phyloP scores from a whole-genome alignment of 345 rosid species.

The Citrus maxima region DNA sequence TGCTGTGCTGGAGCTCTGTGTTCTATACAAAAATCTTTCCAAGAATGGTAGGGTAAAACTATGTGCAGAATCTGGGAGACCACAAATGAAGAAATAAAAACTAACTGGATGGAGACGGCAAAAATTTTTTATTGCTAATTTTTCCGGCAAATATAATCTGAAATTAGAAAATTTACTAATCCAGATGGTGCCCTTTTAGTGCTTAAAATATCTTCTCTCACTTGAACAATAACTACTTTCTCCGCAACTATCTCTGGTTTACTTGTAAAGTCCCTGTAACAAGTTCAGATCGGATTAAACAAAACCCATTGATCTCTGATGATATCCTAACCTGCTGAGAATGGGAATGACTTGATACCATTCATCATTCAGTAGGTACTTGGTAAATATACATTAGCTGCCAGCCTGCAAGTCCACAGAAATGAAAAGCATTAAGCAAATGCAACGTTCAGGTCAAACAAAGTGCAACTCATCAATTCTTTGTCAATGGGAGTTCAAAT shows the following conservation, averaged over 20 bases:
- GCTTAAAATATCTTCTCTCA: background rate
- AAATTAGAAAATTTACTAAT: background rate
- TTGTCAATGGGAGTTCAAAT: background rate
- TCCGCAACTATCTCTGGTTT: background rate
- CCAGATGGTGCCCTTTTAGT: background rate
- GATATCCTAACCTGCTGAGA: background rate
- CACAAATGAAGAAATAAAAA: background rate
- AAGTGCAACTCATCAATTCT: background rate
- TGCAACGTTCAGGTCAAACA: background rate
- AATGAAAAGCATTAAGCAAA: background rate
- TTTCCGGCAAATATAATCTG: background rate
- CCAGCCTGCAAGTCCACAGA: constrained; percentile 5
- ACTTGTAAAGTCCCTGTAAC: background rate
- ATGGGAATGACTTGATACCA: background rate
- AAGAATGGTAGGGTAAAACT: background rate
- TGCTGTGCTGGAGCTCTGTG: background rate
- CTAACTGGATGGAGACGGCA: background rate
- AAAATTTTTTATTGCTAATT: background rate
- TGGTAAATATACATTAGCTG: constrained; percentile 1
- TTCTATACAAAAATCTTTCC: background rate
- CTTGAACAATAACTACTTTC: background rate
- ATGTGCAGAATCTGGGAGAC: background rate
- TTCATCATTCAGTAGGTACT: background rate
- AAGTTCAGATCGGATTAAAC: background rate
- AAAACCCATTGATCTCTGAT: background rate